Percentiles rank a stretch among this genome's conserved stretches.
Evolutionary conservation across 1,284 basidiomycete genomes (phyloP).

Genomic region (Entoloma clypeatum): DNA sequence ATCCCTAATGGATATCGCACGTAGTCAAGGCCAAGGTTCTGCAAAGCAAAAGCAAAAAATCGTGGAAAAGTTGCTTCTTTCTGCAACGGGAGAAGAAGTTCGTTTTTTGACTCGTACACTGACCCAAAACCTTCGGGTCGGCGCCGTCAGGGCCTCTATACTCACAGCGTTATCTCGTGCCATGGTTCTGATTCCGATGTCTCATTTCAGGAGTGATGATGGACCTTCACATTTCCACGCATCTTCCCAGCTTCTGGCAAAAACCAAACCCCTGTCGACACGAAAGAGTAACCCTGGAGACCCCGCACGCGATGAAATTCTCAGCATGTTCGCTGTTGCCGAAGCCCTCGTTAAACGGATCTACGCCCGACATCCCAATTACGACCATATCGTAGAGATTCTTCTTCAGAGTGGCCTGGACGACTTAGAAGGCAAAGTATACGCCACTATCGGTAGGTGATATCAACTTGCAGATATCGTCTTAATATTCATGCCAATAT

Average conservation of each 20-base stretch:
- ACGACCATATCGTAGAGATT: slow-evolving; percentile 72
- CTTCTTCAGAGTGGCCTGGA: slow-evolving; percentile 62
- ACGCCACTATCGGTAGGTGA: slow-evolving; percentile 67
- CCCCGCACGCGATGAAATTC: slow-evolving; percentile 42
- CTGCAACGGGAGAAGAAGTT: slow-evolving; percentile 83
- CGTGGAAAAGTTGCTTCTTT: slow-evolving; percentile 79
- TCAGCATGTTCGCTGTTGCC: slow-evolving; percentile 47
- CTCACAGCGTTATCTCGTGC: slow-evolving; percentile 82
- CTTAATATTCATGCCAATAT: slow-evolving; percentile 1
- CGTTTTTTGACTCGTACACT: slow-evolving; percentile 83
- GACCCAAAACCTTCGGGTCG: slow-evolving; percentile 79
- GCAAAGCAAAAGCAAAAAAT: slow-evolving; percentile 74
- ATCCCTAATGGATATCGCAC: slow-evolving; percentile 61
- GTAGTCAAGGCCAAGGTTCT: slow-evolving; percentile 71
- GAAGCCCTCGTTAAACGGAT: slow-evolving; percentile 70
- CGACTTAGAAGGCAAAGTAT: slow-evolving; percentile 60
- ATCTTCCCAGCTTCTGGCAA: slow-evolving; percentile 35
- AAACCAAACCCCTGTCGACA: slow-evolving; percentile 33
- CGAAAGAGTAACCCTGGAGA: slow-evolving; percentile 46
- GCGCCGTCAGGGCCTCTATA: slow-evolving; percentile 83
- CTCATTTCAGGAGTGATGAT: slow-evolving; percentile 19
- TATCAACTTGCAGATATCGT: slow-evolving; percentile 12
- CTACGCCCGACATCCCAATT: slow-evolving; percentile 88
- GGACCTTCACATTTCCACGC: slow-evolving; percentile 34
- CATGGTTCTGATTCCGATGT: slow-evolving; percentile 58